Evolutionary conservation across 208 protist genomes (phyloP).

Genomic region (Acanthamoeba rhysodes): DNA sequence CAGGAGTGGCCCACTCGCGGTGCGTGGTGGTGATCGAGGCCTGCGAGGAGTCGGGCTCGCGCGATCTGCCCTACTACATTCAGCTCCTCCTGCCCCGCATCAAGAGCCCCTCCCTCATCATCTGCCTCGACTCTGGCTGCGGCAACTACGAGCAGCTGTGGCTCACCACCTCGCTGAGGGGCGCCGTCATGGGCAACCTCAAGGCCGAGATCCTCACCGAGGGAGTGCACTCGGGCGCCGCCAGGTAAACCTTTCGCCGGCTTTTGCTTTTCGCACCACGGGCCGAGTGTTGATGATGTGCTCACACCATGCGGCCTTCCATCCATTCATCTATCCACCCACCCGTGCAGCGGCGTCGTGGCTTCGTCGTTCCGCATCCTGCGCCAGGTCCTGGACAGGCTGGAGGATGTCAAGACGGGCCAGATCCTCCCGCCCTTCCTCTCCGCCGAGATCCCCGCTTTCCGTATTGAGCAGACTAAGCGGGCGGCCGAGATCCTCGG

Average conservation of each 20-base stretch:
- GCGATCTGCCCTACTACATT: conserved; percentile 84
- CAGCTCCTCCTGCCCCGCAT: conserved; percentile 71
- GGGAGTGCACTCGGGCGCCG: conserved; percentile 69
- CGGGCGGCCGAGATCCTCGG: conserved; percentile 82
- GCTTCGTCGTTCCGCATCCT: conserved; percentile 96
- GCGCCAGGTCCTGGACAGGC: conserved; percentile 92
- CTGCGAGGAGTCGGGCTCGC: conserved; percentile 79
- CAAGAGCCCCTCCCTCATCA: conserved; percentile 88
- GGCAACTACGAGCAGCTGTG: conserved; percentile 97
- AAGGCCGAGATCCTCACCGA: conserved; percentile 67
- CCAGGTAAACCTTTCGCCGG: background rate
- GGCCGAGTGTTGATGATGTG: conserved; percentile 71
- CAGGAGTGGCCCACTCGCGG: conserved; percentile 79
- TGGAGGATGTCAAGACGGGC: conserved; percentile 96
- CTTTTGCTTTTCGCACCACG: no score
- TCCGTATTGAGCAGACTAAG: conserved; percentile 88
- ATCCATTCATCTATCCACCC: conserved; percentile 91
- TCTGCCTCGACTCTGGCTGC: conserved; percentile 96
- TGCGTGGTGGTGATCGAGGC: conserved; percentile 84
- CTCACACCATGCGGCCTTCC: conserved; percentile 94
- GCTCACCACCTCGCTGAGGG: conserved; percentile 90
- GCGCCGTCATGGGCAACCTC: conserved; percentile 43
- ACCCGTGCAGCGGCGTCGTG: conserved; percentile 93
- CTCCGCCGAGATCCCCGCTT: conserved; percentile 92
- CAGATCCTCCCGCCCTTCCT: conserved; percentile 93